Base-by-base conservation (phyloP, 2,329 filamentous ascomycete species). In the Ophiostoma sp. region DNA sequence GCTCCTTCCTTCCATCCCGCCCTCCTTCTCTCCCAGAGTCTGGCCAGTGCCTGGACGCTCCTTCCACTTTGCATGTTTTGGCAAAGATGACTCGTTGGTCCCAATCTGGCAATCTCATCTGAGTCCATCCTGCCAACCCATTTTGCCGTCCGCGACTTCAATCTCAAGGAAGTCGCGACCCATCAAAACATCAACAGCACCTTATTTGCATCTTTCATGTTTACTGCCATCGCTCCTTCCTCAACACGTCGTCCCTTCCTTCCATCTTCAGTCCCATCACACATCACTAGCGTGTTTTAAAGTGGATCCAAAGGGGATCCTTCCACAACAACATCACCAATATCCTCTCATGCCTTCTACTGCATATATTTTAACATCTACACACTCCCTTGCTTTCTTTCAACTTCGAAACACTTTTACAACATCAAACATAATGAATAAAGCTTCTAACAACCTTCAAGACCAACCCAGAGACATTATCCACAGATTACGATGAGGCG, bases 401-500 rank as follows among this genome's bases (percentile, higher is more conserved):
- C 31, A n/a, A 12, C 33, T 4, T 57, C 52, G 28, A 19, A 36
- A 69, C 50, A 31, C 19, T 59, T 70, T n/a, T 45, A 70, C 39
- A 31, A 12, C 15, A 22, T 66, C n/a, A 1, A 15, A 11, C 36
- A 39, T 12, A 2, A 7, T n/a, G 36, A 45, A 45, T 28, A n/a
- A 31, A 31, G 5, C 31, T 74, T 36, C 70, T 77, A 72, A 75
- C 74, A 63, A 48, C 7, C 3, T 77, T 61, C 15, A 3, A 80
- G 74, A 93, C 92, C 80, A 97, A 98, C 79, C 95, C 95, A 0
- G 95, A 98, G 80, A 97, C 94, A 0, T 92, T 97, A 0, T 89
- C 85, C 76, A 97, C 95, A 0, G 96, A 99, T 82, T 97, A 95
- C 79, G 95, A 98, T 72, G 95, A 98, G 80, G 95, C 95, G 0